Evolutionary conservation across 768 basidiomycete species (phyloP).

Genomic region (Fomitopsis pulvina): DNA sequence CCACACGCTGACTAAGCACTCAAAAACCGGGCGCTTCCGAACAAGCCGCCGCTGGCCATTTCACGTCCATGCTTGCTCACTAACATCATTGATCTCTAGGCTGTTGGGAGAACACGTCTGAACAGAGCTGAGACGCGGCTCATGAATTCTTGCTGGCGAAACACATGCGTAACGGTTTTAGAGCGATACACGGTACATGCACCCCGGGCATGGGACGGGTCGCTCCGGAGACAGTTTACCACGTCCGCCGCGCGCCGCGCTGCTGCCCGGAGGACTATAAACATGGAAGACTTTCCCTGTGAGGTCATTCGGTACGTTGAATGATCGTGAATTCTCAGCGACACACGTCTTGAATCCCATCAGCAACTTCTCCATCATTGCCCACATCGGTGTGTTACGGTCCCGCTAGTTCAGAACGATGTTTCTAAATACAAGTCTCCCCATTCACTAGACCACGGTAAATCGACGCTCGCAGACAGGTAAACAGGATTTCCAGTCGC

Average conservation of each 20-base stretch:
- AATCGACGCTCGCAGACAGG: slow-evolving; percentile 90
- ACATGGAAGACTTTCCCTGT: slow-evolving; percentile 59
- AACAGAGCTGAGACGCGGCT: neutral
- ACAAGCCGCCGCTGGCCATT: neutral
- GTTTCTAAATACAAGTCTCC: neutral
- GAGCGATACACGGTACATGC: slow-evolving; percentile 7
- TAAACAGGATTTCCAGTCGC: slow-evolving; percentile 24
- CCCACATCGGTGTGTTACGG: slow-evolving; percentile 69
- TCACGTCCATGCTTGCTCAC: neutral
- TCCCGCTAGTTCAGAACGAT: neutral
- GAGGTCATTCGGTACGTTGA: slow-evolving; percentile 56
- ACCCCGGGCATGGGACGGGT: slow-evolving; percentile 37
- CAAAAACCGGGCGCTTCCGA: neutral
- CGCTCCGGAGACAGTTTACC: slow-evolving; percentile 21
- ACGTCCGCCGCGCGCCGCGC: slow-evolving; percentile 20
- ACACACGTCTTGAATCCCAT: neutral
- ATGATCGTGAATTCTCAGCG: neutral
- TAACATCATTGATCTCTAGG: neutral
- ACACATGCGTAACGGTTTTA: slow-evolving; percentile 18
- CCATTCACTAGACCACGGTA: slow-evolving; percentile 70
- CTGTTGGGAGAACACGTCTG: neutral
- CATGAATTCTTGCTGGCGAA: slow-evolving; percentile 11
- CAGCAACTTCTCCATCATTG: slow-evolving; percentile 94
- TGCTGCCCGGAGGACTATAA: slow-evolving; percentile 23
- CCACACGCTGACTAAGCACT: slow-evolving; percentile 13